Base-by-base conservation (phyloP, 768 basidiomycete genomes). In the Gautieria morchelliformis region DNA sequence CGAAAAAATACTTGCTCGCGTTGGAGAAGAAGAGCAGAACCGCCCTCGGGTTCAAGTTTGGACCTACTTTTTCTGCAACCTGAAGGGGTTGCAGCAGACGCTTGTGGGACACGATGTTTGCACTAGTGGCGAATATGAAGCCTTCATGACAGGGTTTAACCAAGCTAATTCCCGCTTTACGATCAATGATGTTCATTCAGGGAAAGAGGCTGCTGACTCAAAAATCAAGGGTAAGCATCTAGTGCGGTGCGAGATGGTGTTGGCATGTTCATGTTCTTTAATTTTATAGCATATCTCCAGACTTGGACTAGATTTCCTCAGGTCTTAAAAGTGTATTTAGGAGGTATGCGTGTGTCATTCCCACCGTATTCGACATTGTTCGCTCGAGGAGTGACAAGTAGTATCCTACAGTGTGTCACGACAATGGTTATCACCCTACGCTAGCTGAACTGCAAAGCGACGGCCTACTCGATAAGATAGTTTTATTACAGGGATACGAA, bases 201-300 rank as follows among this genome's bases (percentile, higher is more conserved):
- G 75, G 51, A 88, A 88, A 70, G 86, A 88, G 73, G 83, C 81
- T 4, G 85, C 84, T 30, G 85, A 88, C 67, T 77, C 81, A 45
- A 88, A 88, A 70, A 79, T 88, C 66, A 85, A 84, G 75, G 83
- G 87, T 85, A 61, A 50, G 66, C 14, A 22, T 32, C 19, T 30
- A 14, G 22, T n/a, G 24, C 22, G 32, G n/a, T 55, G 17, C 12
- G 14, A n/a, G 22, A 27, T 44, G 45, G 20, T 1, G 2, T 15
- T 24, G n/a, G n/a, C 15, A 42, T 24, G 41, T 20, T 33, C 15
- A 55, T 44, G 19, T 19, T 15, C 35, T 37, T 14, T 37, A 14
- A 37, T 37, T 37, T 41, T 5, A 41, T 20, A 88, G 87, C 87
- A 68, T 83, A 85, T 67, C 70, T 90, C 47, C 78, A 84, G 66